phyloP scores from a whole-genome alignment of 2,329 filamentous ascomycete genomes.

The Xylaria sp. region DNA sequence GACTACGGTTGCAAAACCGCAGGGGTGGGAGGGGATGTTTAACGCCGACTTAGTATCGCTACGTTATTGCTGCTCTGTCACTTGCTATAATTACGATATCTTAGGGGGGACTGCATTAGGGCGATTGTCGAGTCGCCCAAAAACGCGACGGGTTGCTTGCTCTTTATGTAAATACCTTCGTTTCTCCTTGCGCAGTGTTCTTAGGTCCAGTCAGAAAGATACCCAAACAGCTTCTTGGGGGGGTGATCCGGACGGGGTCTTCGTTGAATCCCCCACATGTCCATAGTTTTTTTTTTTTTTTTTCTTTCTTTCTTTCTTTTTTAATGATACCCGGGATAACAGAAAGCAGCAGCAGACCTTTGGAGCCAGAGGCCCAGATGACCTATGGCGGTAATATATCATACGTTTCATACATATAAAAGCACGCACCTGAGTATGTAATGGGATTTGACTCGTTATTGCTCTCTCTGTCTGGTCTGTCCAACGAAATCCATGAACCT shows the following conservation, averaged over 20 bases:
- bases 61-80: background rate
- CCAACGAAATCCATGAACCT: background rate
- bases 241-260: background rate
- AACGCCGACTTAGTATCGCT: background rate
- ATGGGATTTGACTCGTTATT: background rate
- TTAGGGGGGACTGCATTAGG: background rate
- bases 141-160: background rate
- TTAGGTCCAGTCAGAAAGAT: background rate
- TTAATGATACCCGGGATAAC: background rate
- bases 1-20: background rate
- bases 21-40: background rate
- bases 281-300: background rate
- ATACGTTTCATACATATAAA: background rate
- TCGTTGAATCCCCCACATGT: background rate
- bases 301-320: too few species aligned
- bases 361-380: background rate
- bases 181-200: background rate
- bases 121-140: background rate
- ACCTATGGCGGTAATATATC: background rate
- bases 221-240: background rate
- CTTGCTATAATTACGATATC: background rate
- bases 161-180: background rate
- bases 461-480: too few species aligned
- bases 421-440: background rate
- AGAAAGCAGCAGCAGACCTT: background rate